Percentiles rank a stretch among this genome's conserved stretches.
Conservation (phyloP, 768 basidiomycete species). For the Boletus edulis region DNA sequence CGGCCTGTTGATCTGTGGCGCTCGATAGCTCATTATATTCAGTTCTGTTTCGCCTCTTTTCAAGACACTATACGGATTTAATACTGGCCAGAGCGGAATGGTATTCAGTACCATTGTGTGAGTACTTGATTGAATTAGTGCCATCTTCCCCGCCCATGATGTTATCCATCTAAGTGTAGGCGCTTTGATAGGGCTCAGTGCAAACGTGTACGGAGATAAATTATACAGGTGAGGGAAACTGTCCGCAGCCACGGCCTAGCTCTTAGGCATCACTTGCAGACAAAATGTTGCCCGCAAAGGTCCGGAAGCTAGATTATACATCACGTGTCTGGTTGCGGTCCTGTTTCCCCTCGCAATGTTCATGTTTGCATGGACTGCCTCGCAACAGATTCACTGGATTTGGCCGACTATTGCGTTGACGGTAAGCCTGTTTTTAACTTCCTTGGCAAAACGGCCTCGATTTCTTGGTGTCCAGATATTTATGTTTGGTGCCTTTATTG, state of each 20-base stretch:
- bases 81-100: constrained; percentile 56
- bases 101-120: constrained; percentile 54
- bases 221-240: too few species aligned
- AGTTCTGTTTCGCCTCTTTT: constrained; percentile 60
- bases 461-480: constrained; percentile 19
- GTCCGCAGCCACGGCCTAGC: too few species aligned
- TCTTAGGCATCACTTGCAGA: too few species aligned
- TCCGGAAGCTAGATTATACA: too few species aligned
- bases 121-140: constrained; percentile 13
- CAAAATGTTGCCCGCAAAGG: too few species aligned
- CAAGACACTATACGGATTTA: constrained; percentile 54
- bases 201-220: constrained; percentile 26
- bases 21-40: not conserved
- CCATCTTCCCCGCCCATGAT: not conserved
- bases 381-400: too few species aligned
- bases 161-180: constrained; percentile 48
- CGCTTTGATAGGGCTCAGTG: constrained; percentile 41
- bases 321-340: too few species aligned
- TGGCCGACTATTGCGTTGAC: too few species aligned
- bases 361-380: too few species aligned
- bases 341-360: too few species aligned
- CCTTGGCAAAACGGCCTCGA: not conserved
- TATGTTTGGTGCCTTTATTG: constrained; percentile 37
- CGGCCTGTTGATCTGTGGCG: not conserved
- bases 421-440: too few species aligned